A percentile compares a stretch with the other conserved stretches of the same genome.
Conservation (phyloP, 2,329 filamentous ascomycete species). For the Didymosphaeria variabile region DNA sequence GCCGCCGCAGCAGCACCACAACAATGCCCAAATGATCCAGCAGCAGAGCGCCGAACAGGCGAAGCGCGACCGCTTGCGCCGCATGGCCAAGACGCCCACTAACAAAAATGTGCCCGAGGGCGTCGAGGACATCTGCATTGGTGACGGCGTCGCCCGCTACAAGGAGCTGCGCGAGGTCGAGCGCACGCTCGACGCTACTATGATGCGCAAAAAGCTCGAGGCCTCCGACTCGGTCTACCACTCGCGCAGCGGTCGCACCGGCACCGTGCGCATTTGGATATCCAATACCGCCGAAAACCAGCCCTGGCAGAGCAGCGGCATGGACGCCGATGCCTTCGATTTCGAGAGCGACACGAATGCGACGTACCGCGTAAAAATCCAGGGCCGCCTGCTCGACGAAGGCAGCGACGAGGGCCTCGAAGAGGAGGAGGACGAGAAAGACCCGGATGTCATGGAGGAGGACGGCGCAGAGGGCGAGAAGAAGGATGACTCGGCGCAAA, state of each 20-base stretch:
- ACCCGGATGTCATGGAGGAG: slow-evolving; percentile 68
- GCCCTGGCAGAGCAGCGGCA: slow-evolving; percentile 80
- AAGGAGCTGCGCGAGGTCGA: slow-evolving; percentile 85
- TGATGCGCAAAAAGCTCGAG: slow-evolving; percentile 93
- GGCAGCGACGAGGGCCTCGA: slow-evolving; percentile 46
- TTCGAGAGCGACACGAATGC: slow-evolving; percentile 80
- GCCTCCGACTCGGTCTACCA: slow-evolving; percentile 82
- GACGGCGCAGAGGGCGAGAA: slow-evolving; percentile 55
- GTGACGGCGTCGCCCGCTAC: slow-evolving; percentile 84
- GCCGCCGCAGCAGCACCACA: slow-evolving; percentile 53
- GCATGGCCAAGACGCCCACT: slow-evolving; percentile 87
- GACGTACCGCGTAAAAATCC: slow-evolving; percentile 89
- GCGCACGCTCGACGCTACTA: slow-evolving; percentile 86
- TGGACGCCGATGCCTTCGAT: slow-evolving; percentile 80
- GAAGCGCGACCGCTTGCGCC: slow-evolving; percentile 74
- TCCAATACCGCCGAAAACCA: slow-evolving; percentile 95
- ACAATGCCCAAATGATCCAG: slow-evolving; percentile 46
- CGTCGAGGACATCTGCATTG: slow-evolving; percentile 79
- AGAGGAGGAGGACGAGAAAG: slow-evolving; percentile 47
- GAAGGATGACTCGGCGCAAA: slow-evolving; percentile 43
- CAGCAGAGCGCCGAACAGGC: slow-evolving; percentile 57
- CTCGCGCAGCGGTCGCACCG: slow-evolving; percentile 78
- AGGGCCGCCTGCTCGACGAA: slow-evolving; percentile 78
- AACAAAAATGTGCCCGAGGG: slow-evolving; percentile 95
- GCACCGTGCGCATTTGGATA: slow-evolving; percentile 91